Evolutionary conservation across 306 rosid genomes (phyloP), one percentile per base, ranked within the genome.

Genomic region (Oemleria cerasiformis): DNA sequence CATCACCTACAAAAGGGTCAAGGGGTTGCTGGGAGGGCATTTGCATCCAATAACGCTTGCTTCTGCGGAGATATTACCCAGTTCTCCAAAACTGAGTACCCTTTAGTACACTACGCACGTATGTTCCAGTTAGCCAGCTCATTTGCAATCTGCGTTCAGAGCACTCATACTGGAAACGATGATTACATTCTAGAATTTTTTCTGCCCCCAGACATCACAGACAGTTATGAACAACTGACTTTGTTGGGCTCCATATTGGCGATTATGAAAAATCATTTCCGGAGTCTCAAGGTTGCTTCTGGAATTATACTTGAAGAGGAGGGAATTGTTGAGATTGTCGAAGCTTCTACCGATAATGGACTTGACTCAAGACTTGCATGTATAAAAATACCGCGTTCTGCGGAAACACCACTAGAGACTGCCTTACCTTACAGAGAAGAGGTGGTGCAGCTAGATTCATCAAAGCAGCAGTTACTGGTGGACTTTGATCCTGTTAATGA

Each of bases 1-100:
- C 98, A 90, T 83, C 98, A 92, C 81, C 81, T 92, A 53, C 93
- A 87, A 83, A 91, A 90, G 78, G 98, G 92, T 68, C 97, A 92
- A 78, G 97, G 97, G 44, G 96, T 92, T 80, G 83, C 92, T 36
- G 98, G 99, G 76, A 82, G 86, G 77, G 96, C 97, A 8, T 92
- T 85, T 77, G 81, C 70, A 57, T 86, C 97, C 16, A 84, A 75
- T 38, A 87, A 78, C 71, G 80, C 85, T 65, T 86, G 96, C 81
- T 92, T 88, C 85, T 86, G 86, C 17, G 73, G 80, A 40, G 87
- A 92, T 73, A 81, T 92, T 66, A 84, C 92, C 57, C 86, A 78
- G 57, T 92, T 92, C 85, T 72, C 89, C 90, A 92, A 92, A 81
- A 83, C 67, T 57, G 96, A 92, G 57, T 92, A 90, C 73, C 97